Evolutionary conservation across 371 early-diverging fungal species (phyloP).

Genomic region (Entomophthora muscae): DNA sequence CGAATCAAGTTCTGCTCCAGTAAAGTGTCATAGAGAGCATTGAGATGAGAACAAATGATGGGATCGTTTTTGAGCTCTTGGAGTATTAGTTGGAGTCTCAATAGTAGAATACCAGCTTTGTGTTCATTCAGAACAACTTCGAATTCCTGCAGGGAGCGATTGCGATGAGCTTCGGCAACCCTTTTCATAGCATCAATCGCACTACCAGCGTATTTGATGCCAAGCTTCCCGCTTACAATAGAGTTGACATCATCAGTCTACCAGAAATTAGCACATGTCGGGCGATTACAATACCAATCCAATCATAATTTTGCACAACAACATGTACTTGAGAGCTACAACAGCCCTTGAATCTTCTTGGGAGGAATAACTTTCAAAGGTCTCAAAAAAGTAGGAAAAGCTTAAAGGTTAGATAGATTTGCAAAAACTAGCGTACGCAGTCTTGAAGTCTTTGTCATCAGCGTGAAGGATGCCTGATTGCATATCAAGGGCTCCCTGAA

Average conservation of each 20-base stretch:
- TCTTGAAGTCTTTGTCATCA: constrained; percentile 97
- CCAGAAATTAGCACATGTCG: neutral
- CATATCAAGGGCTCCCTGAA: constrained; percentile 94
- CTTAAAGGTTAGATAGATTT: constrained; percentile 11
- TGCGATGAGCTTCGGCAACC: constrained; percentile 82
- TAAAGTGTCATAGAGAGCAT: constrained; percentile 87
- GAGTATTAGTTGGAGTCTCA: neutral
- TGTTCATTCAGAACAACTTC: constrained; percentile 74
- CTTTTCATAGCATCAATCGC: constrained; percentile 89
- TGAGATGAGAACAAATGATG: constrained; percentile 77
- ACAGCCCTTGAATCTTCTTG: constrained; percentile 77
- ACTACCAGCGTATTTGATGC: constrained; percentile 47
- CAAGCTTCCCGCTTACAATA: constrained; percentile 67
- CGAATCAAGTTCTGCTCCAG: constrained; percentile 93
- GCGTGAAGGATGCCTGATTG: constrained; percentile 95
- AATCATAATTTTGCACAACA: constrained; percentile 95
- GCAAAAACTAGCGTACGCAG: constrained; percentile 41
- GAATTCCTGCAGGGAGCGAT: constrained; percentile 84
- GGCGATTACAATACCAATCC: constrained; percentile 38
- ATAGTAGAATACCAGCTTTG: constrained; percentile 34
- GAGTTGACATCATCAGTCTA: constrained; percentile 75
- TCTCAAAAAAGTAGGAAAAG: constrained; percentile 93
- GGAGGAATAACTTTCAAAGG: constrained; percentile 80
- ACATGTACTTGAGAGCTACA: constrained; percentile 85
- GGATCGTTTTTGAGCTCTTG: constrained; percentile 76